Conservation (phyloP, 495 filamentous ascomycete species). For the Neurospora sp. region DNA sequence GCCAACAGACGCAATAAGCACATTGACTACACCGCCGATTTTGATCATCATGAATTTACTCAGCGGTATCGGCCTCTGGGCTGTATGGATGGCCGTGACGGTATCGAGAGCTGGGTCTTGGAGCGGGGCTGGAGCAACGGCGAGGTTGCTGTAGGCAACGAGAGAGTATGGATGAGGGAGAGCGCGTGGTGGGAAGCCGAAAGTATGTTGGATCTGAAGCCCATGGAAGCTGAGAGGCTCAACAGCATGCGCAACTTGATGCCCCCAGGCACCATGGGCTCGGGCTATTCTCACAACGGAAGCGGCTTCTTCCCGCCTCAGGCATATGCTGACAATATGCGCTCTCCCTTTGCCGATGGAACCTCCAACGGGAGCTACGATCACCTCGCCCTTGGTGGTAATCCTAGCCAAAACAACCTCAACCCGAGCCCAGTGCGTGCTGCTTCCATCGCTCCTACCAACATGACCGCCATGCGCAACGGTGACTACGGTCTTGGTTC, state of each 20-base stretch:
- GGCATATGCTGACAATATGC: conserved; percentile 8
- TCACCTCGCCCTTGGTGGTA: conserved; percentile 54
- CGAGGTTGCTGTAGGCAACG: conserved; percentile 80
- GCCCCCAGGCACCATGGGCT: conserved; percentile 39
- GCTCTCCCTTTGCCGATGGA: conserved; percentile 36
- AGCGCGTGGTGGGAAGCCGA: conserved; percentile 96
- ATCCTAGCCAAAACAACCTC: conserved; percentile 48
- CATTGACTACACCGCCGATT: conserved; percentile 95
- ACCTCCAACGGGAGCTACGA: conserved; percentile 59
- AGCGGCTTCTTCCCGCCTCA: conserved; percentile 65
- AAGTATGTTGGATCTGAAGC: conserved; percentile 87
- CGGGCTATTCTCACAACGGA: conserved; percentile 51
- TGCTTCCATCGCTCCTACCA: conserved; percentile 64
- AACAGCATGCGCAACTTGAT: conserved; percentile 41
- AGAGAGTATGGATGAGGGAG: conserved; percentile 93
- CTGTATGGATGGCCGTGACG: conserved; percentile 82
- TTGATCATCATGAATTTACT: conserved; percentile 86
- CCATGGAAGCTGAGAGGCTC: conserved; percentile 33
- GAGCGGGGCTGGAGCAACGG: conserved; percentile 98
- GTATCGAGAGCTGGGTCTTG: conserved; percentile 89
- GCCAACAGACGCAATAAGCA: conserved; percentile 83
- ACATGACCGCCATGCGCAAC: conserved; percentile 55
- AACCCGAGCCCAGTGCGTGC: conserved; percentile 37
- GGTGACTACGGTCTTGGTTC: conserved; percentile 81
- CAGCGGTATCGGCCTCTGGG: conserved; percentile 72